Evolutionary conservation across 148 eudicot species (phyloP).

Genomic region (Selenicereus undatus): DNA sequence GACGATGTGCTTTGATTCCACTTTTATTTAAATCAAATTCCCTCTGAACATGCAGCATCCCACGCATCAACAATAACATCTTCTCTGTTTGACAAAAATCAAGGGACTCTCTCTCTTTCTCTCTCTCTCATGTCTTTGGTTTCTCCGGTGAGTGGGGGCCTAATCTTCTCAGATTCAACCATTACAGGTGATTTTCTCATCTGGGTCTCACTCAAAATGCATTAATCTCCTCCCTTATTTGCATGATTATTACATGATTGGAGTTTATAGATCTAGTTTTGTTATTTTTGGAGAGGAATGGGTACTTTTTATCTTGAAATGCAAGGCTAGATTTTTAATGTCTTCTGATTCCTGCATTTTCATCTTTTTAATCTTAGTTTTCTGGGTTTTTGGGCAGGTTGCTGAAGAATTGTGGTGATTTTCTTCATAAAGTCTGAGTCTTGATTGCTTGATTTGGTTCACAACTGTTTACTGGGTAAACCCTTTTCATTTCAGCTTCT

Average conservation of each 20-base stretch:
- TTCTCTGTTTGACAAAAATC: no score
- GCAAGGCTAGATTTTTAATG: background rate
- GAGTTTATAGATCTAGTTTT: constrained; percentile 3
- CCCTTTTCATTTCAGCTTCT: constrained; percentile 10
- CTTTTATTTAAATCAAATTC: background rate
- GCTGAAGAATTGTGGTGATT: constrained; percentile 16
- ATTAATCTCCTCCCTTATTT: background rate
- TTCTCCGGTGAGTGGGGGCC: constrained; percentile 1
- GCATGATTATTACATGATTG: background rate
- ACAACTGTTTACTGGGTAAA: background rate
- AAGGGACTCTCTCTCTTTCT: background rate
- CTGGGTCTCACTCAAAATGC: constrained; percentile 11
- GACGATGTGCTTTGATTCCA: background rate
- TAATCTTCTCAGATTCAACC: constrained; percentile 2
- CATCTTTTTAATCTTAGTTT: background rate
- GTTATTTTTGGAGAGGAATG: background rate
- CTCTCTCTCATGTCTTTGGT: constrained; percentile 10
- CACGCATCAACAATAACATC: no score
- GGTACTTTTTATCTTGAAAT: background rate
- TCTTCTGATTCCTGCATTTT: background rate
- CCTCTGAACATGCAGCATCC: no score
- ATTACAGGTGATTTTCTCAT: constrained; percentile 18
- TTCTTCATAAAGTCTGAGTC: background rate
- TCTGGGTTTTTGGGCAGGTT: background rate
- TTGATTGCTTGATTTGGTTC: background rate